Conservation (phyloP, 805 yeast genomes). For the Ogataea pignaliae region DNA sequence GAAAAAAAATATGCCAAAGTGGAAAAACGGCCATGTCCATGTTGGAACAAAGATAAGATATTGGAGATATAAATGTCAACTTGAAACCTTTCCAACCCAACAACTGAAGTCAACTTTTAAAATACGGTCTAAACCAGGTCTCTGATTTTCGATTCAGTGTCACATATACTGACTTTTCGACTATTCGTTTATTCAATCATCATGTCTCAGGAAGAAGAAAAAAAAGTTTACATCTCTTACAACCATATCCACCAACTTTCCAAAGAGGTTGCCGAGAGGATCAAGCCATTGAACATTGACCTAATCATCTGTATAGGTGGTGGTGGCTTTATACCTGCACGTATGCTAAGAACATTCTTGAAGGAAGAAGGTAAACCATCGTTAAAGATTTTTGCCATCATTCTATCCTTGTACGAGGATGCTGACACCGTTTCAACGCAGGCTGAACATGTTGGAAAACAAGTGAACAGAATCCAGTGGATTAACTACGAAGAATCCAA, state of each 20-base stretch:
- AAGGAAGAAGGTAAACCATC: slow-evolving; percentile 86
- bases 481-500: slow-evolving; percentile 67
- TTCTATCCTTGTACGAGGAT: slow-evolving; percentile 87
- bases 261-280: slow-evolving; percentile 47
- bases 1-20: too few relatives aligned
- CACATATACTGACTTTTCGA: too few relatives aligned
- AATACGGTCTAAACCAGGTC: too few relatives aligned
- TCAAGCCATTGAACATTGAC: slow-evolving; percentile 76
- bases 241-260: slow-evolving; percentile 68
- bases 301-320: slow-evolving; percentile 87
- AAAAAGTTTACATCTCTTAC: slow-evolving; percentile 71
- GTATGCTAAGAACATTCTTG: slow-evolving; percentile 89
- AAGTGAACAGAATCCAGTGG: slow-evolving; percentile 80
- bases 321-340: slow-evolving; percentile 94
- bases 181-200: background rate
- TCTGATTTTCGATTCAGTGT: too few relatives aligned
- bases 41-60: too few relatives aligned
- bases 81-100: too few relatives aligned
- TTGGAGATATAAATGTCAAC: too few relatives aligned
- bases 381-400: slow-evolving; percentile 91
- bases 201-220: slow-evolving; percentile 10
- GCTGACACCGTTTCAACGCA: slow-evolving; percentile 54
- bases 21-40: too few relatives aligned
- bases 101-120: too few relatives aligned
- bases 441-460: slow-evolving; percentile 56